phyloP scores from a whole-genome alignment of 352 stramenopile species.

The Phytophthora tentaculata region DNA sequence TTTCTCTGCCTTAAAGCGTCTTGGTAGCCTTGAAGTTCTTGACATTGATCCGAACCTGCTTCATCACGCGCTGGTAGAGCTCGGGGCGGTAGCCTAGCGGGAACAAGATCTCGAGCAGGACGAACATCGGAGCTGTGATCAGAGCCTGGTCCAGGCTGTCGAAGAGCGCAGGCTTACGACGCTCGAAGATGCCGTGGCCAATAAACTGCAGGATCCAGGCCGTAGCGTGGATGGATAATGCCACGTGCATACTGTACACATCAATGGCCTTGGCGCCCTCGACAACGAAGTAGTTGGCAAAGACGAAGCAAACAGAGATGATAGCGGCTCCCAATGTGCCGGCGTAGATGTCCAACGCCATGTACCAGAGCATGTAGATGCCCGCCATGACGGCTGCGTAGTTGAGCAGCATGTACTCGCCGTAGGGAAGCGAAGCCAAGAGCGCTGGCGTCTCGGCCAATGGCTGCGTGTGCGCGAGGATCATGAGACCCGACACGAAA shows the following conservation, averaged over 20 bases:
- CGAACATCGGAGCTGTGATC: slow-evolving; percentile 89
- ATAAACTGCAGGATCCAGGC: slow-evolving; percentile 86
- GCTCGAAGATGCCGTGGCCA: slow-evolving; percentile 88
- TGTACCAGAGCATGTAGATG: slow-evolving; percentile 88
- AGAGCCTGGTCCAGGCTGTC: slow-evolving; percentile 87
- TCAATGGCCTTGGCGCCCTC: slow-evolving; percentile 39
- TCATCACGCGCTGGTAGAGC: slow-evolving; percentile 66
- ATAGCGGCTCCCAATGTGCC: slow-evolving; percentile 65
- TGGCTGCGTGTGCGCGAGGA: slow-evolving; percentile 62
- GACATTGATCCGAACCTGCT: slow-evolving; percentile 71
- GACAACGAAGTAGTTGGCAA: slow-evolving; percentile 67
- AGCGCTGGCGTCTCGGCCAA: slow-evolving; percentile 37
- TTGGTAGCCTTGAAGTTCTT: slow-evolving; percentile 59
- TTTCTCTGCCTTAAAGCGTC: slow-evolving; percentile 27
- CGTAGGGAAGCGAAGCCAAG: slow-evolving; percentile 43
- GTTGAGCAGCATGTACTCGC: slow-evolving; percentile 72
- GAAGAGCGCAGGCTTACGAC: slow-evolving; percentile 84
- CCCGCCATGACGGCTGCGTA: slow-evolving; percentile 55
- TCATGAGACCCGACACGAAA: slow-evolving; percentile 78
- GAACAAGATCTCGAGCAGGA: slow-evolving; percentile 87
- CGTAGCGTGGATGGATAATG: slow-evolving; percentile 58
- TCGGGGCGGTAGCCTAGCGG: slow-evolving; percentile 78
- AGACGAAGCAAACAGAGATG: slow-evolving; percentile 58
- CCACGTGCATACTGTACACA: slow-evolving; percentile 65
- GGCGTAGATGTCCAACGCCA: slow-evolving; percentile 65